Conservation (phyloP, 805 yeast species). For the Candida dajiaensis region DNA sequence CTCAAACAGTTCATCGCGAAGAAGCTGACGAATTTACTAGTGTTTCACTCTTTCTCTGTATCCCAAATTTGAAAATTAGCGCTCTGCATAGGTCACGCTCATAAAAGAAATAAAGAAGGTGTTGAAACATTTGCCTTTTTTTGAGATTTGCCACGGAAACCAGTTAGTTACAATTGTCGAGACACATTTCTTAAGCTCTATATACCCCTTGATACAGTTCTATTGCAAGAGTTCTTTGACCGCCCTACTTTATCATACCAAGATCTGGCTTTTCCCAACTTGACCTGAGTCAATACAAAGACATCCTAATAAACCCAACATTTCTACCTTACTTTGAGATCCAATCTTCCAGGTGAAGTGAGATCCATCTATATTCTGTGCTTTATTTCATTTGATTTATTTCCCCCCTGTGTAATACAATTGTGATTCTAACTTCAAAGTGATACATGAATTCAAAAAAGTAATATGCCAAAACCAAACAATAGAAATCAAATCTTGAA, state of each 20-base stretch:
- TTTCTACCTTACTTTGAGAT: background rate
- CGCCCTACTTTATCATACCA: background rate
- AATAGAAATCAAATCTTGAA: conserved; percentile 39
- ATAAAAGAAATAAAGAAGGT: background rate
- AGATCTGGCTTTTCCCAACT: background rate
- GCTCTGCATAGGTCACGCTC: background rate
- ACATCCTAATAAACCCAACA: background rate
- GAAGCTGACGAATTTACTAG: no score
- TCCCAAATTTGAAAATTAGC: background rate
- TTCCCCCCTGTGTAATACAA: background rate
- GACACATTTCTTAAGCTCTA: background rate
- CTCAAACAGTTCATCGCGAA: no score
- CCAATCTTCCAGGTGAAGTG: background rate
- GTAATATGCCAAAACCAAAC: background rate
- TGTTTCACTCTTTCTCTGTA: background rate
- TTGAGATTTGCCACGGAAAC: background rate
- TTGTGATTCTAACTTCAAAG: background rate
- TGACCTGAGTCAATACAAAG: background rate
- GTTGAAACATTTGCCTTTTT: background rate
- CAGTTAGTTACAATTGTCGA: background rate
- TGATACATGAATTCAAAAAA: background rate
- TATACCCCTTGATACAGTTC: background rate
- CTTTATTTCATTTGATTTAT: background rate
- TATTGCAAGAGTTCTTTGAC: background rate
- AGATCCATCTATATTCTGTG: background rate